These are phyloP conservation scores for Camptophora hylomeconis DNA, from an alignment of 2,329 filamentous ascomycete species.

Conservation along the genomic window DNA sequence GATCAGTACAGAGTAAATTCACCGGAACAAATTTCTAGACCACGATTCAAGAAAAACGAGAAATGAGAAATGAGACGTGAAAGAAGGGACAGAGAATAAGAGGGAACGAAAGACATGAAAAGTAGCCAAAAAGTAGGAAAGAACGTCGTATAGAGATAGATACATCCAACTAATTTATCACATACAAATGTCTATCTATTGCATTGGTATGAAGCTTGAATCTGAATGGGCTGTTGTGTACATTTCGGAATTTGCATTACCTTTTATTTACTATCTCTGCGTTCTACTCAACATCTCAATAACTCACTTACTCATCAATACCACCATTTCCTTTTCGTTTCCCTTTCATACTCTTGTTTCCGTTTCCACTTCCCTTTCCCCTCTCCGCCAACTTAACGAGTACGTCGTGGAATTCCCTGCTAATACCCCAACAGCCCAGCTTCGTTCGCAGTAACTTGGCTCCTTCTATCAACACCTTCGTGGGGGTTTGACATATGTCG, in stretches of 20 bases:
- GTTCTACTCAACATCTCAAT: too few relatives aligned
- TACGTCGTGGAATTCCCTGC: constrained; percentile 22
- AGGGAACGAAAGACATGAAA: constrained; percentile 2
- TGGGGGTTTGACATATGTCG: constrained; percentile 21
- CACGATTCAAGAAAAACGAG: background rate
- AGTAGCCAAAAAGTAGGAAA: too few relatives aligned
- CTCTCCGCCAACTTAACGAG: constrained; percentile 22
- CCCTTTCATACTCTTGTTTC: constrained; percentile 19
- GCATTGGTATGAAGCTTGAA: too few relatives aligned
- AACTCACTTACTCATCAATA: too few relatives aligned
- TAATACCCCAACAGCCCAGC: constrained; percentile 23
- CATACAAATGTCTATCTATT: too few relatives aligned
- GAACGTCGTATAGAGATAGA: too few relatives aligned
- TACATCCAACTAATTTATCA: too few relatives aligned
- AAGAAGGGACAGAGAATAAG: constrained; percentile 1
- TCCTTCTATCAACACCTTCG: constrained; percentile 14
- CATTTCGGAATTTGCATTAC: too few relatives aligned
- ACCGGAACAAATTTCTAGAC: constrained; percentile 9
- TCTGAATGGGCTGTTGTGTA: too few relatives aligned
- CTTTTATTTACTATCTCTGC: too few relatives aligned
- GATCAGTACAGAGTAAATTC: constrained; percentile 10
- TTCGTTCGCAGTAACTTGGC: constrained; percentile 11
- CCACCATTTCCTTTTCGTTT: too few relatives aligned
- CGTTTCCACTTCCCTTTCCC: constrained; percentile 9
- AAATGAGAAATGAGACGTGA: background rate